Evolutionary conservation across 331 rosid species (phyloP).

Genomic region (Acacia concinna): DNA sequence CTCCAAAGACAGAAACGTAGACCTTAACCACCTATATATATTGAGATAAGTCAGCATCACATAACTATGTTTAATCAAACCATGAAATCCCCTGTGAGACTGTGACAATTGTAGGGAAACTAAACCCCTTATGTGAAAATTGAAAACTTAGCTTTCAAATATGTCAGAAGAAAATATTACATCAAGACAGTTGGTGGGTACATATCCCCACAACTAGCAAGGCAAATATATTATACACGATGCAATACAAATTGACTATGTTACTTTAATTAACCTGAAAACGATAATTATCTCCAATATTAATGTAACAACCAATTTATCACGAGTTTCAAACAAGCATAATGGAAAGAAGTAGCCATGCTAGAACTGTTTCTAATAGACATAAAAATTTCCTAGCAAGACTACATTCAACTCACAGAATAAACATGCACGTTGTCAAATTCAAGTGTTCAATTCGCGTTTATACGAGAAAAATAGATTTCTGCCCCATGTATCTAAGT

Average conservation of each 20-base stretch:
- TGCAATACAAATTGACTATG: not conserved
- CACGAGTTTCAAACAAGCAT: not conserved
- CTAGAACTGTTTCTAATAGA: not conserved
- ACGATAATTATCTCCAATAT: not conserved
- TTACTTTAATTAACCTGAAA: not conserved
- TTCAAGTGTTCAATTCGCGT: not conserved
- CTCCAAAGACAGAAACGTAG: constrained; percentile 87
- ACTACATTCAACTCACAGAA: not conserved
- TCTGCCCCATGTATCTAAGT: not conserved
- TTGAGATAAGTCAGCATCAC: constrained; percentile 2
- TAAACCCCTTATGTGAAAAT: not conserved
- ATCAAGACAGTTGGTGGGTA: not conserved
- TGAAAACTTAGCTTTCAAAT: not conserved
- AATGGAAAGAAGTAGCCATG: not conserved
- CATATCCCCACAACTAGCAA: not conserved
- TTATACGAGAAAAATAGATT: not conserved
- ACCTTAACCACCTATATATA: constrained; percentile 64
- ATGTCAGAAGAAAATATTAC: not conserved
- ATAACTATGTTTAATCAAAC: constrained; percentile 4
- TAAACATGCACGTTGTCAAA: not conserved
- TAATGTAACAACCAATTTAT: not conserved
- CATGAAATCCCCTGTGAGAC: not conserved
- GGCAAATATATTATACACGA: not conserved
- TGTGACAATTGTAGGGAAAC: not conserved
- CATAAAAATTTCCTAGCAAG: not conserved